Evolutionary conservation across 2,329 filamentous ascomycete species (phyloP).

Genomic region (Dothistroma pini): DNA sequence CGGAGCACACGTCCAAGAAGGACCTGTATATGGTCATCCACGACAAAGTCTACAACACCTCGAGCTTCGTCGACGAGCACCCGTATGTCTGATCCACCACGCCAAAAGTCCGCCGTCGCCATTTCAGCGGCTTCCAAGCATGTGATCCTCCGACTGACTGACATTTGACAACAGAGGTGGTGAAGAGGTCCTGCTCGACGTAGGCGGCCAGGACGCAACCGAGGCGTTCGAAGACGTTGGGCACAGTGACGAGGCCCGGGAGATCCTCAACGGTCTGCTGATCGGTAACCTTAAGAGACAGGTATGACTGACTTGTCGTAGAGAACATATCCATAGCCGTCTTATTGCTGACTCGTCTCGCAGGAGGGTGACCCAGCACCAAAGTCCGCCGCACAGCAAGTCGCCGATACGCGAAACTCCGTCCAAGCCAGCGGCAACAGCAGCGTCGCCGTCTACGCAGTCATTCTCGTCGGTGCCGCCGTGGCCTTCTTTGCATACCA

Average conservation of each 20-base stretch:
- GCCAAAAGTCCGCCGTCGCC: not conserved
- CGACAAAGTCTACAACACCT: constrained; percentile 91
- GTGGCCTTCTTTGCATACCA: constrained; percentile 79
- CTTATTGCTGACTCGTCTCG: not conserved
- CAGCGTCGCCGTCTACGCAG: constrained; percentile 71
- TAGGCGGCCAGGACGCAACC: constrained; percentile 91
- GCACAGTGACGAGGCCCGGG: constrained; percentile 96
- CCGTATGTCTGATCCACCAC: constrained; percentile 57
- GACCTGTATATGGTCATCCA: constrained; percentile 89
- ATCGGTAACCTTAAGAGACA: constrained; percentile 75
- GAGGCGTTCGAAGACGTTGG: constrained; percentile 99
- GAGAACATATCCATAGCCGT: not conserved
- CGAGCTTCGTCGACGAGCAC: constrained; percentile 94
- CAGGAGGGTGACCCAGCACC: constrained; percentile 76
- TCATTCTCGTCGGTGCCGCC: constrained; percentile 73
- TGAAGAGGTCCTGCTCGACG: constrained; percentile 96
- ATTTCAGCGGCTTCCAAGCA: not conserved
- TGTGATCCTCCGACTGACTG: not conserved
- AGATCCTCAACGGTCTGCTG: constrained; percentile 76
- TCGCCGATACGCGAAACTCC: constrained; percentile 50
- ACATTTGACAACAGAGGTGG: constrained; percentile 66
- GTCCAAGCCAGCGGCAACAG: constrained; percentile 35
- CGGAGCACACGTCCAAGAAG: constrained; percentile 87
- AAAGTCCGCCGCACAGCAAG: constrained; percentile 53
- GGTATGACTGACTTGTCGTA: constrained; percentile 51